Conservation (phyloP, 75 land plant species). For the Selaginella moellendorffii region DNA sequence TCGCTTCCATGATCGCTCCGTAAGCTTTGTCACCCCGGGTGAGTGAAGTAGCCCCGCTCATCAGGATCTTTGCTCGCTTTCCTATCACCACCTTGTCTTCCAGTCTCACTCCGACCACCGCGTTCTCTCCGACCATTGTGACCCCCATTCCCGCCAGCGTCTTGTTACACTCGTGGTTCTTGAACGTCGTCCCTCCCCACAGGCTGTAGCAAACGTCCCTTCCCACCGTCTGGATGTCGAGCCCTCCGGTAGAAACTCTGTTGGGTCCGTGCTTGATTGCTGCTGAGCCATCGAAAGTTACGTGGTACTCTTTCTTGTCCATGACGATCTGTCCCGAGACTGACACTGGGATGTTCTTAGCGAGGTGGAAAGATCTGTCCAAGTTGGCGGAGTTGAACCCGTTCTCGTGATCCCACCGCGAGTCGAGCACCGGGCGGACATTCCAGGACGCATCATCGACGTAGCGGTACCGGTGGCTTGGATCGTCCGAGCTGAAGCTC, state of each 20-base stretch:
- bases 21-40: not conserved
- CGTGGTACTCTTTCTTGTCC: not conserved
- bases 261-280: not conserved
- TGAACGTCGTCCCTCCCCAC: not conserved
- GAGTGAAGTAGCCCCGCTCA: not conserved
- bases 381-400: not conserved
- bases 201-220: not conserved
- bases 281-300: not conserved
- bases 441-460: not conserved
- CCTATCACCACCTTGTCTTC: not conserved
- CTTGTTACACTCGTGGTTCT: not conserved
- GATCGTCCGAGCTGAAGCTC: not conserved
- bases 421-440: not conserved
- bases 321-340: not conserved
- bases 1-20: slow-evolving; percentile 2
- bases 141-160: not conserved
- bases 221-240: not conserved
- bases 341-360: not conserved
- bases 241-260: not conserved
- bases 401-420: slow-evolving; percentile 2
- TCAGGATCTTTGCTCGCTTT: not conserved
- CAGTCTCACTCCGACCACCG: not conserved
- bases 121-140: not conserved
- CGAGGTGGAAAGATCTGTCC: slow-evolving; percentile 1
- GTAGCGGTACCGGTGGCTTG: not conserved